These are phyloP conservation scores for Wallemia hederae DNA, from an alignment of 1,284 basidiomycete species.

Conservation along the genomic window DNA sequence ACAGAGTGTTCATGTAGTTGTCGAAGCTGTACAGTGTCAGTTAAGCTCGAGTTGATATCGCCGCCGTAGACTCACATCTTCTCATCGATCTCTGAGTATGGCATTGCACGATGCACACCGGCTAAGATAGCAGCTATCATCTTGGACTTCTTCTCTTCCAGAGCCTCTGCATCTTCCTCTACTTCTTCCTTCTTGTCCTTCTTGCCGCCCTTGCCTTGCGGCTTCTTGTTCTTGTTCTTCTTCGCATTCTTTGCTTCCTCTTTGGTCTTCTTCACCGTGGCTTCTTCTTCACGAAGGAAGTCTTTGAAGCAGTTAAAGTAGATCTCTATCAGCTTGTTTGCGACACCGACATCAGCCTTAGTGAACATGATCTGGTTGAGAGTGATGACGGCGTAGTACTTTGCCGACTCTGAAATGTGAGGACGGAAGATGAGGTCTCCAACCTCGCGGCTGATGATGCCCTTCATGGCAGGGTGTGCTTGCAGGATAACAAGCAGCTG, in stretches of 20 bases:
- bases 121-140: slow-evolving; percentile 73
- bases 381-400: slow-evolving; percentile 75
- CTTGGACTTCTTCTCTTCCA: slow-evolving; percentile 53
- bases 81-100: slow-evolving; percentile 46
- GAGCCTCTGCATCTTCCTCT: slow-evolving; percentile 26
- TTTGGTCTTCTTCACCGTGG: slow-evolving; percentile 12
- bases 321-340: slow-evolving; percentile 54
- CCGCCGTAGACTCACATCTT: slow-evolving; percentile 25
- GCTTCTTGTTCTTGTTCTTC: slow-evolving; percentile 5
- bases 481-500: slow-evolving; percentile 70
- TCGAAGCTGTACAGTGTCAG: slow-evolving; percentile 29
- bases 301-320: slow-evolving; percentile 92
- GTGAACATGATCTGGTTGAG: slow-evolving; percentile 76
- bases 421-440: slow-evolving; percentile 41
- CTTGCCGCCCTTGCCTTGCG: slow-evolving; percentile 9
- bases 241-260: slow-evolving; percentile 14
- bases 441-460: slow-evolving; percentile 63
- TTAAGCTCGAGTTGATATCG: slow-evolving; percentile 4
- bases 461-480: slow-evolving; percentile 77
- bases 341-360: slow-evolving; percentile 39
- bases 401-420: slow-evolving; percentile 23
- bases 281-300: slow-evolving; percentile 30
- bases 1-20: slow-evolving; percentile 72
- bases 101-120: slow-evolving; percentile 80
- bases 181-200: slow-evolving; percentile 16